phyloP scores from a whole-genome alignment of 768 basidiomycete species.

The Neoboletus brunneissimus region DNA sequence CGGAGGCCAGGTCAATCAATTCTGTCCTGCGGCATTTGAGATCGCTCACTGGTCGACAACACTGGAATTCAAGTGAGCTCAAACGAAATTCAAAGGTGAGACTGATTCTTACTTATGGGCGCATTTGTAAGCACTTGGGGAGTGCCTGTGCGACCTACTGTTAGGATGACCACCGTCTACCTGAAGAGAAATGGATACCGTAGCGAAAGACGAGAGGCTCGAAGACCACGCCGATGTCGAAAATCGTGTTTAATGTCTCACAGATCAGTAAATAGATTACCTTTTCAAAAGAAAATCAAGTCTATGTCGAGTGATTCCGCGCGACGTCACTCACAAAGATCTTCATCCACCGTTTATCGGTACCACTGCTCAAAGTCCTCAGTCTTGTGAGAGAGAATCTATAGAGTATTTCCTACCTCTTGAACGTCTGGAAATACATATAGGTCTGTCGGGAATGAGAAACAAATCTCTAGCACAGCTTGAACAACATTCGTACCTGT shows the following conservation, averaged over 20 bases:
- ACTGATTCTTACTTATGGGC: constrained; percentile 1
- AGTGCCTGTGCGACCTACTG: constrained; percentile 28
- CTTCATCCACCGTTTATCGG: constrained; percentile 47
- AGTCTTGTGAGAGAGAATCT: not conserved
- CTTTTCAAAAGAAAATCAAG: constrained; percentile 20
- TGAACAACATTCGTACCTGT: constrained; percentile 9
- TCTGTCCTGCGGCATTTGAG: not conserved
- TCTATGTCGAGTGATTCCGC: not conserved
- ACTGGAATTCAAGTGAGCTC: constrained; percentile 6
- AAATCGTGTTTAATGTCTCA: constrained; percentile 48
- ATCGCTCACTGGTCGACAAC: constrained; percentile 10
- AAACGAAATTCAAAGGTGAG: constrained; percentile 16
- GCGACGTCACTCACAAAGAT: constrained; percentile 35
- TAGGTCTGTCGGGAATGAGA: constrained; percentile 35
- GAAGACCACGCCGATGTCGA: constrained; percentile 48
- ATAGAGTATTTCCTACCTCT: too few relatives aligned
- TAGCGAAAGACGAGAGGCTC: constrained; percentile 45
- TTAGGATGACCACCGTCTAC: not conserved
- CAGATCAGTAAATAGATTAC: constrained; percentile 42
- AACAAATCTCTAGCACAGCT: not conserved
- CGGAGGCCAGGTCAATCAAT: not conserved
- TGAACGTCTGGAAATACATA: constrained; percentile 44
- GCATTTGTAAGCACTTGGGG: not conserved
- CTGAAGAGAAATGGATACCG: constrained; percentile 26
- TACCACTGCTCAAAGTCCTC: constrained; percentile 14